A percentile compares a stretch with the other conserved stretches of the same genome.
phyloP scores from a whole-genome alignment of 1,139 yeast genomes.

The Blastobotrys buckinghamii region DNA sequence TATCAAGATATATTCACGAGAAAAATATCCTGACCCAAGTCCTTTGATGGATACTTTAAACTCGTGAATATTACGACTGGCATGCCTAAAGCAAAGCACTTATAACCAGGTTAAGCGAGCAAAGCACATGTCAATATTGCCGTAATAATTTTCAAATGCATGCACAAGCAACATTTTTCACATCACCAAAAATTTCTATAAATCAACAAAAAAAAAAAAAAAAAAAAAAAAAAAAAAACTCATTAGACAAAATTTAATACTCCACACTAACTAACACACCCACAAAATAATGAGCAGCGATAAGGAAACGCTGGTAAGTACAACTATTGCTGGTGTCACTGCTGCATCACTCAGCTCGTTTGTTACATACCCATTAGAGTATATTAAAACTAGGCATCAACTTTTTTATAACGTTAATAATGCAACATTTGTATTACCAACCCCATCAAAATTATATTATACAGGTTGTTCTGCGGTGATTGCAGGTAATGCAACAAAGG shows the following conservation, averaged over 20 bases:
- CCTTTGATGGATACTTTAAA: no score
- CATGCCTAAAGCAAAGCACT: no score
- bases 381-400: constrained; percentile 68
- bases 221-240: background rate
- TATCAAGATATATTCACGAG: no score
- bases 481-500: constrained; percentile 68
- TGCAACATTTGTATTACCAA: constrained; percentile 36
- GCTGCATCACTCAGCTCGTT: constrained; percentile 71
- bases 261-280: no score
- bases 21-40: no score
- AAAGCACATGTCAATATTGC: no score
- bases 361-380: constrained; percentile 80
- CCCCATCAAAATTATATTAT: constrained; percentile 46
- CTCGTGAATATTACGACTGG: no score
- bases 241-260: no score
- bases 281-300: background rate
- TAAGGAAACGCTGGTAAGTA: constrained; percentile 39
- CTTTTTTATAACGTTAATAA: constrained; percentile 44
- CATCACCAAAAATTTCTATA: background rate
- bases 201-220: background rate
- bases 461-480: constrained; percentile 77
- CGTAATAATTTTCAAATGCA: no score
- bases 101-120: no score
- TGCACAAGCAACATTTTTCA: background rate
- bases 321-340: constrained; percentile 66